Percentiles rank a stretch among this genome's conserved stretches.
Evolutionary conservation across 139 green algal species (phyloP).

Genomic region (Microglena sp.): DNA sequence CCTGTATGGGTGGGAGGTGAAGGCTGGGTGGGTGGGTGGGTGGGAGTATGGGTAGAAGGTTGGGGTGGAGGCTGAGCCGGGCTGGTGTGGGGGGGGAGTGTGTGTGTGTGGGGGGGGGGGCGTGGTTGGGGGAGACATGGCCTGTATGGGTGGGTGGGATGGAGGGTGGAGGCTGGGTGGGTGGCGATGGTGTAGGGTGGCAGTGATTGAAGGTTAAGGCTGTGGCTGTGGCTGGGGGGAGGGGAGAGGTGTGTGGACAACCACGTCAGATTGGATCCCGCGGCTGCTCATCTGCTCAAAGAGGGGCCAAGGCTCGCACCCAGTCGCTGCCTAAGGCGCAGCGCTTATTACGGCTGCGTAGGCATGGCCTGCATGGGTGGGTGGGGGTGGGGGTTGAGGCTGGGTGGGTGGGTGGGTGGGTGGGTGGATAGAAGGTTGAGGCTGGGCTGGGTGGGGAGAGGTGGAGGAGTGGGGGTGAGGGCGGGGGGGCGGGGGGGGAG

Average conservation of each 20-base stretch:
- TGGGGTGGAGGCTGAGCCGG: background rate
- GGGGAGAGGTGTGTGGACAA: constrained; percentile 80
- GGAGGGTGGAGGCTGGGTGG: constrained; percentile 22
- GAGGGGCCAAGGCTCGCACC: constrained; percentile 53
- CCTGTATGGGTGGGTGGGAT: too few species aligned
- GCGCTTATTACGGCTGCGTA: constrained; percentile 75
- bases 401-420: background rate
- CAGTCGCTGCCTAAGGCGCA: constrained; percentile 66
- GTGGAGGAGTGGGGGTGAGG: background rate
- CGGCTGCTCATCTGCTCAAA: constrained; percentile 74
- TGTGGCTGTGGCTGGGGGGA: too few species aligned
- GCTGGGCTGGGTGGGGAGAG: background rate
- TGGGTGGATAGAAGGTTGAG: background rate
- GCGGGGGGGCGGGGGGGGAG: too few species aligned
- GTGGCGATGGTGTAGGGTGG: background rate
- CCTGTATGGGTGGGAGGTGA: constrained; percentile 12
- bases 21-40: background rate
- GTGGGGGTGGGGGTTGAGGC: background rate
- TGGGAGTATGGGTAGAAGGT: background rate
- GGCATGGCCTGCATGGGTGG: constrained; percentile 42
- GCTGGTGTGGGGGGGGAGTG: background rate
- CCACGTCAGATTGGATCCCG: constrained; percentile 70
- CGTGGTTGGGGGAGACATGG: background rate
- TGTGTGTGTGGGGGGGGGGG: background rate
- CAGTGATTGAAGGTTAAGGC: too few species aligned